These are phyloP conservation scores for Spergularia azorica DNA, from an alignment of 179 eudicot genomes.

Conservation along the genomic window DNA sequence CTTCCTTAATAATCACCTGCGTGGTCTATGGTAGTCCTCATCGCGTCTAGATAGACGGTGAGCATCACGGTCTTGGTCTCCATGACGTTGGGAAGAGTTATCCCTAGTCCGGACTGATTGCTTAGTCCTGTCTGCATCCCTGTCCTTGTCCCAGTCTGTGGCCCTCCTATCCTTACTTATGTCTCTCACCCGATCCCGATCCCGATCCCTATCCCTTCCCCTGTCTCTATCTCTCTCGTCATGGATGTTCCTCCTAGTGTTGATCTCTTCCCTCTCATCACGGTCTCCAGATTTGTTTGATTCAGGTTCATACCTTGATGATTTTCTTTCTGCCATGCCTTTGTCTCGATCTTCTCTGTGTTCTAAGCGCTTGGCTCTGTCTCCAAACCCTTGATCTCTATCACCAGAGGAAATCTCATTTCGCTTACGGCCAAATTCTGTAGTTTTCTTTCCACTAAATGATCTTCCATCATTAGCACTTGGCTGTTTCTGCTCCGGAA, in stretches of 20 bases:
- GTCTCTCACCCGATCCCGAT: too few relatives aligned
- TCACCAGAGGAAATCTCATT: conserved; percentile 31
- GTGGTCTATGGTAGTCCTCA: conserved; percentile 31
- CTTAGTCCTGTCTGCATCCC: background rate
- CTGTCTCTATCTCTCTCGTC: conserved; percentile 28
- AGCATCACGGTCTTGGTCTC: conserved; percentile 20
- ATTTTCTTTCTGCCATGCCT: conserved; percentile 36
- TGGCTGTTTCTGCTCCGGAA: conserved; percentile 27
- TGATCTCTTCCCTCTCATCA: conserved; percentile 59
- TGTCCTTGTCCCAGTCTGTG: too few relatives aligned
- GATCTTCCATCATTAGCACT: conserved; percentile 39
- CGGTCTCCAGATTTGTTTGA: conserved; percentile 37
- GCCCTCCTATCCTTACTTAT: too few relatives aligned
- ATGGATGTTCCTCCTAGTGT: conserved; percentile 43
- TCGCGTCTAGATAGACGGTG: conserved; percentile 19
- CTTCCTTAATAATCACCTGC: conserved; percentile 4
- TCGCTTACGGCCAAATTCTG: conserved; percentile 29
- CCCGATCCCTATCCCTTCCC: conserved; percentile 14
- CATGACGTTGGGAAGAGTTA: conserved; percentile 26
- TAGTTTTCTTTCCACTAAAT: conserved; percentile 32
- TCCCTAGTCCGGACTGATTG: conserved; percentile 28
- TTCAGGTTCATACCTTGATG: conserved; percentile 44
- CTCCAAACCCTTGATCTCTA: conserved; percentile 38
- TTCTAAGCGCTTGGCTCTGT: conserved; percentile 35
- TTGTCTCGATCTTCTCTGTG: conserved; percentile 36